Conservation (phyloP, 2,329 filamentous ascomycete species). For the Colletotrichum sp. region DNA sequence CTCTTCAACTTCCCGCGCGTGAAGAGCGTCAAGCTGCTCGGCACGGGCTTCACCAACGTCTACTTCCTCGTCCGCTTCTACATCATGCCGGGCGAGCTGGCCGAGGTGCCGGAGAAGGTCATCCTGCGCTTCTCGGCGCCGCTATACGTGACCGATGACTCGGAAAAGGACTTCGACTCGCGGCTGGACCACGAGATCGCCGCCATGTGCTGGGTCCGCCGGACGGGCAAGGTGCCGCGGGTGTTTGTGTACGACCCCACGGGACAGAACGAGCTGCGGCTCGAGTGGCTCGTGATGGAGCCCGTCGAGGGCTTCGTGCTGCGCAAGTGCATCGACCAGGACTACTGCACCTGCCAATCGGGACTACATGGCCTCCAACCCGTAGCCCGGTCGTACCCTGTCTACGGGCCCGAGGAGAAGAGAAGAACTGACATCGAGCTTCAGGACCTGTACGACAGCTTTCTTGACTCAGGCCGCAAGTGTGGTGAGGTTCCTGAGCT, state of each 20-base stretch:
- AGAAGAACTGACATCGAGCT: neutral
- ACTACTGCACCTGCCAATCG: neutral
- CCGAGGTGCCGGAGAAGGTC: neutral
- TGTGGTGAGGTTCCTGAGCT: neutral
- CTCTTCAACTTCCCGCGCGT: neutral
- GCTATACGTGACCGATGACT: neutral
- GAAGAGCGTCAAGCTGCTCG: neutral
- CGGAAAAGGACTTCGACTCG: neutral
- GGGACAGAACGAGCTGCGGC: conserved; percentile 7
- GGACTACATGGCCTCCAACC: neutral
- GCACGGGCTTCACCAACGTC: neutral
- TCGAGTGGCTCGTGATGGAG: conserved; percentile 23
- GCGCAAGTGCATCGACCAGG: neutral
- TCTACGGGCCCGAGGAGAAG: neutral
- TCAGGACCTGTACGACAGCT: neutral
- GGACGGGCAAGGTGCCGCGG: neutral
- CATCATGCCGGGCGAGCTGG: too few species aligned
- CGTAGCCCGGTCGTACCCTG: neutral
- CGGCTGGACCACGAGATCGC: conserved; percentile 18
- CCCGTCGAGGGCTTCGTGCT: neutral
- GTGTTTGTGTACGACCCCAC: conserved; percentile 17
- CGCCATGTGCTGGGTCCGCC: conserved; percentile 6
- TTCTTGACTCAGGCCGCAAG: neutral
- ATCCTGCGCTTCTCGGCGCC: conserved; percentile 15
- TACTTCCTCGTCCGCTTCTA: neutral